Evolutionary conservation across 805 yeast species (phyloP).

Genomic region (Saccharomycopsis babjevae): DNA sequence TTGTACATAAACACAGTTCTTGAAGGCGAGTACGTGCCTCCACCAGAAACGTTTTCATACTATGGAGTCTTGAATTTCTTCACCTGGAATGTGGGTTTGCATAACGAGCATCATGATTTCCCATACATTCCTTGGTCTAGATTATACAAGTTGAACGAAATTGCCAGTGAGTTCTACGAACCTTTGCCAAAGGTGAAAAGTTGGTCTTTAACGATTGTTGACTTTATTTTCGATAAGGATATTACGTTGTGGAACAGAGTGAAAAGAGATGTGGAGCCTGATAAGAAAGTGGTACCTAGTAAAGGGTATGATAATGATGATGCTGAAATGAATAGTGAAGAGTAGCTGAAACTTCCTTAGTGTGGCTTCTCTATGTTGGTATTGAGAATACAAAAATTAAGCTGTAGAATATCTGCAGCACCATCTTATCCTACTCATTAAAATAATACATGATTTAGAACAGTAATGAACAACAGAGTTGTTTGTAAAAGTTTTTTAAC

Average conservation of each 20-base stretch:
- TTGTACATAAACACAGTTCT: slow-evolving; percentile 15
- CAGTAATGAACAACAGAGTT: too few species aligned
- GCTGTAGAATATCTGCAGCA: too few species aligned
- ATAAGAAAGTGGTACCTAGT: not conserved
- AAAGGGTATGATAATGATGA: not conserved
- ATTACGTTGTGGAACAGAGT: slow-evolving; percentile 76
- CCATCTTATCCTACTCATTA: too few species aligned
- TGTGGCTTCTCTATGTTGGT: too few species aligned
- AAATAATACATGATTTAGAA: too few species aligned
- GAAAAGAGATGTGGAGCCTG: slow-evolving; percentile 37
- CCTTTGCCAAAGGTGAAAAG: slow-evolving; percentile 68
- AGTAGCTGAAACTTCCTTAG: not conserved
- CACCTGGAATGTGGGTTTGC: slow-evolving; percentile 91
- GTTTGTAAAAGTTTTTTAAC: too few species aligned
- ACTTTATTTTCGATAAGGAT: slow-evolving; percentile 58
- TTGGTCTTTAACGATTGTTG: slow-evolving; percentile 69
- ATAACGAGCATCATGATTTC: slow-evolving; percentile 92
- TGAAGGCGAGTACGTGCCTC: slow-evolving; percentile 30
- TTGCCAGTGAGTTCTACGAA: slow-evolving; percentile 75
- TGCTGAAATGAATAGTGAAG: slow-evolving; percentile 12
- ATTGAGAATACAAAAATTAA: too few species aligned
- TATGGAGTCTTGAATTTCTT: slow-evolving; percentile 69
- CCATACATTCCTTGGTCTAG: slow-evolving; percentile 90
- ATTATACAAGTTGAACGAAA: slow-evolving; percentile 48
- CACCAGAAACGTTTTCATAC: slow-evolving; percentile 79